Percentiles rank a stretch among this genome's conserved stretches.
Conservation (phyloP, 108 stramenopile genomes). For the Aurantiochytrium sp. region DNA sequence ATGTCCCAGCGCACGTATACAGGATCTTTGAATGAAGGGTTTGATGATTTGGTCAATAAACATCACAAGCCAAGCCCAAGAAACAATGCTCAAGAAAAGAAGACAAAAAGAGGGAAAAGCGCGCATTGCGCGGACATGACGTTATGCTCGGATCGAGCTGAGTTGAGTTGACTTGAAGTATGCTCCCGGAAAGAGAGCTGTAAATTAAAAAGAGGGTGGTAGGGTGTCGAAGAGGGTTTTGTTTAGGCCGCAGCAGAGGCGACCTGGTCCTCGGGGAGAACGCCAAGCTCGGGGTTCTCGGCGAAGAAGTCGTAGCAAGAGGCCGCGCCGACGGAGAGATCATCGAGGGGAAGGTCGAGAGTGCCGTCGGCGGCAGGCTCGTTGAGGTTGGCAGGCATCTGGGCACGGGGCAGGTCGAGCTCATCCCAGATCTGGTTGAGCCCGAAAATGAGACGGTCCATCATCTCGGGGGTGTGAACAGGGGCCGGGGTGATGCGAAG, state of each 20-base stretch:
- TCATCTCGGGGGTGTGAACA: constrained; percentile 8
- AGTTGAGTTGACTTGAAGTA: no score
- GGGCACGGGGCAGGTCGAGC: constrained; percentile 3
- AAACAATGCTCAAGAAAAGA: no score
- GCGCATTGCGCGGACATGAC: no score
- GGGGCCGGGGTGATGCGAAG: constrained; percentile 24
- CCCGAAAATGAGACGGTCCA: neutral
- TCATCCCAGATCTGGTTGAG: constrained; percentile 19
- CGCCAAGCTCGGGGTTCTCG: neutral
- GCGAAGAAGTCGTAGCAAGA: constrained; percentile 2
- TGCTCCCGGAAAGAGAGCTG: no score
- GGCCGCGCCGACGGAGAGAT: neutral
- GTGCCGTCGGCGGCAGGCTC: neutral
- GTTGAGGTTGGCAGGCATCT: neutral
- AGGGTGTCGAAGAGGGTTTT: neutral
- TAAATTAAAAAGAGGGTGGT: no score
- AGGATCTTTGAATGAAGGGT: no score
- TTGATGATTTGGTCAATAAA: no score
- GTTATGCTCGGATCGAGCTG: no score
- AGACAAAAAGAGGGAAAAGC: no score
- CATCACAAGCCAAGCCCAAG: no score
- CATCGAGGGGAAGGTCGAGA: neutral
- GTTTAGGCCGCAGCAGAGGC: neutral
- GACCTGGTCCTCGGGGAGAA: neutral
- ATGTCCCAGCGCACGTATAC: no score